Conservation (phyloP, 1,284 basidiomycete species). For the Boletus sp. region DNA sequence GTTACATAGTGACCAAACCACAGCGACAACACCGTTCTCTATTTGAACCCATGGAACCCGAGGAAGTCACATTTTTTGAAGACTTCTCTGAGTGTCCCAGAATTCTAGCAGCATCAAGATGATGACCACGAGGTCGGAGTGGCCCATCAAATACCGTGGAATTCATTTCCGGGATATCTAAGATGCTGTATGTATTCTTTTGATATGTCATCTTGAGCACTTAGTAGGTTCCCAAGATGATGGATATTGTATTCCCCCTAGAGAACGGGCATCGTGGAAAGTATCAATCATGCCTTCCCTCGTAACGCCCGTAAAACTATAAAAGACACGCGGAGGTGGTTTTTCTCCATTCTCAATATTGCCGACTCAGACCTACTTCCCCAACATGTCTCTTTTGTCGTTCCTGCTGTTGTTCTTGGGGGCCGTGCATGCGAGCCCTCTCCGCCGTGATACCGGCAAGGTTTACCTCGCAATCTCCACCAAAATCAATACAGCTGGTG, state of each 20-base stretch:
- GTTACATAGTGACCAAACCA: neutral
- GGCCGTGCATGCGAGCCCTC: slow-evolving; percentile 1
- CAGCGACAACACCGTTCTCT: neutral
- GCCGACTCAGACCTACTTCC: neutral
- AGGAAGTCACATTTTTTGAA: neutral
- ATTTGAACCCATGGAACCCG: neutral
- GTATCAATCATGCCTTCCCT: neutral
- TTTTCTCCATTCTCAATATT: neutral
- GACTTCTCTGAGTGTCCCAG: neutral
- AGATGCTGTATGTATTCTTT: neutral
- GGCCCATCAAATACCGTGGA: neutral
- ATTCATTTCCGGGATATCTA: slow-evolving; percentile 4
- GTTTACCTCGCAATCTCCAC: slow-evolving; percentile 12
- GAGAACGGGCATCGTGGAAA: neutral
- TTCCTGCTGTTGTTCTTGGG: neutral
- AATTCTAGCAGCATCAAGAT: neutral
- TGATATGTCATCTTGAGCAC: neutral
- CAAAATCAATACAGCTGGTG: slow-evolving; percentile 12
- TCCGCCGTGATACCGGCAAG: slow-evolving; percentile 9
- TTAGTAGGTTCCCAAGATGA: neutral
- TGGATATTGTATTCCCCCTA: neutral
- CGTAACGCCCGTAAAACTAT: neutral
- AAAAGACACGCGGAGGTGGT: neutral
- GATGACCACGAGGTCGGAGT: neutral
- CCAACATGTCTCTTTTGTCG: neutral